Conservation (phyloP, 2,329 filamentous ascomycete species). For the Talaromyces sp. region DNA sequence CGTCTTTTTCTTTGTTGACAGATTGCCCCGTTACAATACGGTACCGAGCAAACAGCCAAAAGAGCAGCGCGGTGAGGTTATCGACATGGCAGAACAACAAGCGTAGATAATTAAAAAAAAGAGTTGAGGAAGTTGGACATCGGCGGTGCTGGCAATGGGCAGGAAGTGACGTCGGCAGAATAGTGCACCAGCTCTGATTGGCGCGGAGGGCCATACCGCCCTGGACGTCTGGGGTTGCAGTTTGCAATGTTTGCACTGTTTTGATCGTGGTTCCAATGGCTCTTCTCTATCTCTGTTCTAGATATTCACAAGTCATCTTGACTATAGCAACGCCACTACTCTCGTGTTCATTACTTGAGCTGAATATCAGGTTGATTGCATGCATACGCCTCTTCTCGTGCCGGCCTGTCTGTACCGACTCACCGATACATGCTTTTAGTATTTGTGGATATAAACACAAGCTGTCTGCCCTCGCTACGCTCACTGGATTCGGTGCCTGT, state of each 20-base stretch:
- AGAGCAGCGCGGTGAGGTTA: conserved; percentile 3
- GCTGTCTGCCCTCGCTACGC: too few relatives aligned
- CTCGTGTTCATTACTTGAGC: background rate
- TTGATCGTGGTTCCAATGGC: background rate
- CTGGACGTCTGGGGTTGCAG: background rate
- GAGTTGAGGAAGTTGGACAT: background rate
- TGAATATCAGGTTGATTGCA: background rate
- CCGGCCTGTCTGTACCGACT: background rate
- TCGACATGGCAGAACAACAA: background rate
- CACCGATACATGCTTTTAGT: background rate
- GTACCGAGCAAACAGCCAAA: background rate
- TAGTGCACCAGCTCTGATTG: background rate
- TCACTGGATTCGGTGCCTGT: too few relatives aligned
- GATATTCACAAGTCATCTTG: background rate
- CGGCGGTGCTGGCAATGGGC: background rate
- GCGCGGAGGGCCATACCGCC: conserved; percentile 5
- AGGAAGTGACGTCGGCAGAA: conserved; percentile 13
- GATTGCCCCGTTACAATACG: background rate
- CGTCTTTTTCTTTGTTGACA: conserved; percentile 2
- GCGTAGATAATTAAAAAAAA: background rate
- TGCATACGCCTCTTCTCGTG: background rate
- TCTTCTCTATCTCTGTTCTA: too few relatives aligned
- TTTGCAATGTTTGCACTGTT: background rate
- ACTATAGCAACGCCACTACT: background rate
- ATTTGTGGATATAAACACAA: too few relatives aligned